phyloP scores from a whole-genome alignment of 2,329 filamentous ascomycete genomes.

The Fusarium globosum region DNA sequence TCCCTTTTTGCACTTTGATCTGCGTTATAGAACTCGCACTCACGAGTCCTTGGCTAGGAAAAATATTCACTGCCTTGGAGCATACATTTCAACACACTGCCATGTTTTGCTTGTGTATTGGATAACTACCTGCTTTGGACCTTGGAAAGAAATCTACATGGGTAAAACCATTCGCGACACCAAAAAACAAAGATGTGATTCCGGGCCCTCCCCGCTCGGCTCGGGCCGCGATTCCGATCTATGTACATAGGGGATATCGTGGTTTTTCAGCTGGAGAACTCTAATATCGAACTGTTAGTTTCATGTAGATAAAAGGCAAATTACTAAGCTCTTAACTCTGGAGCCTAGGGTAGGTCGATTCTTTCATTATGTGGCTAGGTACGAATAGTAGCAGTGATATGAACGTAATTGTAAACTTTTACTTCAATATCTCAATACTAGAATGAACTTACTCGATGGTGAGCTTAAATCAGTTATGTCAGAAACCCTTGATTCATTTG shows the following conservation, averaged over 20 bases:
- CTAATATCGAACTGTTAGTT: background rate
- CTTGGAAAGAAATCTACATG: background rate
- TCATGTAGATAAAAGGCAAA: background rate
- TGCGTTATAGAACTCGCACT: background rate
- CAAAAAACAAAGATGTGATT: conserved; percentile 9
- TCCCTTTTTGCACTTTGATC: background rate
- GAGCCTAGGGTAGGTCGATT: background rate
- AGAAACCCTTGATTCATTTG: background rate
- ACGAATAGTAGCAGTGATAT: background rate
- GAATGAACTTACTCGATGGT: background rate
- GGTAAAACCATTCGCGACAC: background rate
- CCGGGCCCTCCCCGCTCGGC: conserved; percentile 52
- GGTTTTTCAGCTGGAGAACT: background rate
- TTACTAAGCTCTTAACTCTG: background rate
- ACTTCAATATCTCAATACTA: background rate
- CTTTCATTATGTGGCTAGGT: background rate
- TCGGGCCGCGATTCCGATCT: conserved; percentile 55
- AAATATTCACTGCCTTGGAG: background rate
- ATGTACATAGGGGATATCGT: conserved; percentile 41
- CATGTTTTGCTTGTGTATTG: background rate
- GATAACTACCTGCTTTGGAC: background rate
- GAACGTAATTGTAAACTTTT: background rate
- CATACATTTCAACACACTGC: background rate
- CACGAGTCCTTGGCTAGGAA: too few relatives aligned
- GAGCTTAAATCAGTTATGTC: background rate